A percentile compares a stretch with the other conserved stretches of the same genome.
Evolutionary conservation across 805 yeast species (phyloP).

Genomic region (Kluyveromyces aestuarii): DNA sequence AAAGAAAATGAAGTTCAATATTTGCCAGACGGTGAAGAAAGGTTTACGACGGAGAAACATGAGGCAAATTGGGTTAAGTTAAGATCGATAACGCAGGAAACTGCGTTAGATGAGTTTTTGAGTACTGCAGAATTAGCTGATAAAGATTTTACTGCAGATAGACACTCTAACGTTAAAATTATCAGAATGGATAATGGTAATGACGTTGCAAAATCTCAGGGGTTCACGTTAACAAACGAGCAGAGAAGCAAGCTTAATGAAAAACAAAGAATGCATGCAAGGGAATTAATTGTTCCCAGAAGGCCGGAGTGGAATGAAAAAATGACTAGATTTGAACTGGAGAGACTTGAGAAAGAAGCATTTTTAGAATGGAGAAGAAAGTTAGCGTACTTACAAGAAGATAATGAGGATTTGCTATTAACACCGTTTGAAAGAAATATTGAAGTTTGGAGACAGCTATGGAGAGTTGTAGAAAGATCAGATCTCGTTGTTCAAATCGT

Average conservation of each 20-base stretch:
- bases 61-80: conserved; percentile 86
- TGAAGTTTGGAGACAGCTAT: conserved; percentile 96
- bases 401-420: conserved; percentile 64
- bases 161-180: conserved; percentile 71
- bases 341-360: conserved; percentile 80
- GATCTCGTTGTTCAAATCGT: conserved; percentile 94
- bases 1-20: conserved; percentile 60
- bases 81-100: conserved; percentile 91
- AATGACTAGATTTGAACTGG: conserved; percentile 69
- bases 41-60: conserved; percentile 76
- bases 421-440: conserved; percentile 96
- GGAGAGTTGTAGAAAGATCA: conserved; percentile 96
- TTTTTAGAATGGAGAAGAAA: conserved; percentile 92
- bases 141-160: conserved; percentile 92
- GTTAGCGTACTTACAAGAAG: conserved; percentile 76
- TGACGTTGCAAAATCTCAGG: conserved; percentile 39
- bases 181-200: conserved; percentile 52
- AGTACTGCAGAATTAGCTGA: conserved; percentile 94
- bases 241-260: conserved; percentile 54
- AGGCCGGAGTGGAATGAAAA: conserved; percentile 77
- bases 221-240: conserved; percentile 53
- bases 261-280: conserved; percentile 59
- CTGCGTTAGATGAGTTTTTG: conserved; percentile 86
- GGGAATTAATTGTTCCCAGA: conserved; percentile 78
- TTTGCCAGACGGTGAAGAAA: conserved; percentile 79